phyloP scores from a whole-genome alignment of 352 stramenopile species.

The Peronosclerospora sorghi region DNA sequence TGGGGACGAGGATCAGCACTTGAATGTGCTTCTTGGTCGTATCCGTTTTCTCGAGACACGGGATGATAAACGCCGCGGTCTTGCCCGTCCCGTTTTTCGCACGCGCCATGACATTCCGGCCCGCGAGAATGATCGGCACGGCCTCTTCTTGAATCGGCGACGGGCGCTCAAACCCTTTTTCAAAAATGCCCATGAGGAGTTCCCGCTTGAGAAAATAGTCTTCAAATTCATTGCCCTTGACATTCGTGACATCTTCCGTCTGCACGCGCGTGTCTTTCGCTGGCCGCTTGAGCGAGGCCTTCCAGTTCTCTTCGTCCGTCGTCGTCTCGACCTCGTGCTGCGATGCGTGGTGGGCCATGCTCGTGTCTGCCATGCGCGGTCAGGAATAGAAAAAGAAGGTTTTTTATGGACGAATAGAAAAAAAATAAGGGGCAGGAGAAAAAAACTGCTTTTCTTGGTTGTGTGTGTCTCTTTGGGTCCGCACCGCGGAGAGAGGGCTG shows the following conservation, averaged over 20 bases:
- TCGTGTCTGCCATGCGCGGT: too few relatives aligned
- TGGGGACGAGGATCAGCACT: conserved; percentile 98
- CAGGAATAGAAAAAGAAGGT: too few relatives aligned
- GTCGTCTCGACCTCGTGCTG: conserved; percentile 8
- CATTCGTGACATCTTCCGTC: conserved; percentile 96
- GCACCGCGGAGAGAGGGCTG: too few relatives aligned
- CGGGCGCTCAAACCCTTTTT: conserved; percentile 99
- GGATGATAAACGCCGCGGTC: conserved; percentile 99
- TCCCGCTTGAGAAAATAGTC: conserved; percentile 99
- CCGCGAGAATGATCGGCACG: conserved; percentile 97
- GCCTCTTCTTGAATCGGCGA: conserved; percentile 98
- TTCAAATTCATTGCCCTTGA: conserved; percentile 99
- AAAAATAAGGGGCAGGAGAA: too few relatives aligned
- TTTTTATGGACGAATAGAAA: too few relatives aligned
- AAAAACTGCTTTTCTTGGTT: too few relatives aligned
- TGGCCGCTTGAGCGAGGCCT: conserved; percentile 63
- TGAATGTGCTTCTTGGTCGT: conserved; percentile 94
- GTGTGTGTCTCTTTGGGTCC: too few relatives aligned
- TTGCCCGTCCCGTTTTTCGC: conserved; percentile 99
- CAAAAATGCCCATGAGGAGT: conserved; percentile 99
- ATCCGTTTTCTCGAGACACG: conserved; percentile 99
- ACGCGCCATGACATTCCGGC: conserved; percentile 95
- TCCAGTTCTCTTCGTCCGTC: conserved; percentile 53
- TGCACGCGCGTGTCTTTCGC: conserved; percentile 84
- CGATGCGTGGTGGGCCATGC: conserved; percentile 21